Evolutionary conservation across 192 early-diverging fungal species (phyloP), one percentile per base, ranked within the genome.

Genomic region (Allomyces arbusculus): DNA sequence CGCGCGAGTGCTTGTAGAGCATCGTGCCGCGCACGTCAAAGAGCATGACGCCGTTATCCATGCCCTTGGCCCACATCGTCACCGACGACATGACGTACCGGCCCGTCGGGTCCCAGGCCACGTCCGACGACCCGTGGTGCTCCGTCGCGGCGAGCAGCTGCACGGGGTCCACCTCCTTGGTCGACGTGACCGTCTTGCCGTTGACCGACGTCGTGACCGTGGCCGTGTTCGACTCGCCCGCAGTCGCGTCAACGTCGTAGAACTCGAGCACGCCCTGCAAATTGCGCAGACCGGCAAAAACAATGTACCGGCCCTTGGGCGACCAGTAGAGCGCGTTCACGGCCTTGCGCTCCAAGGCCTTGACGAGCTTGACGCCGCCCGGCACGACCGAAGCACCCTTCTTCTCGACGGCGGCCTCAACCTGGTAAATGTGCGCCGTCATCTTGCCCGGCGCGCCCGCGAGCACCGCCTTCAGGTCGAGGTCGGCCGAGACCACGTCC

Each of bases 91-190:
- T 76, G n/a, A 97, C 86, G 71, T 84, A 99, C 64, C 95, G 89
- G 68, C 95, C 95, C 25, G 91, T 97, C 10, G 95, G 94, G 72
- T 99, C 95, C 95, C 95, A 99, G 73, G 96, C 92, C 64, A 97
- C 82, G 69, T 95, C 93, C 23, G 92, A 93, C 61, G 90, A 84
- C 76, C 87, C 88, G 78, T 93, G 97, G 75, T 97, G 96, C 75
- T 97, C 94, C 50, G 81, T 83, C 4, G 82, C 75, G 50, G 76
- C 77, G 74, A 97, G 75, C 64, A 87, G 69, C 62, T 86, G 76
- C 63, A 89, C 73, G n/a, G 71, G 65, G 66, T 78, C 78, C 61
- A 72, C 76, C 24, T 80, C 75, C 75, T 84, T 84, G 50, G 20
- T n/a, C 16, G 50, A 58, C 16, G 50, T 58, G 50, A 58, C 50